These are phyloP conservation scores for Pythium brachiatum DNA, from an alignment of 352 stramenopile species.

Conservation along the genomic window DNA sequence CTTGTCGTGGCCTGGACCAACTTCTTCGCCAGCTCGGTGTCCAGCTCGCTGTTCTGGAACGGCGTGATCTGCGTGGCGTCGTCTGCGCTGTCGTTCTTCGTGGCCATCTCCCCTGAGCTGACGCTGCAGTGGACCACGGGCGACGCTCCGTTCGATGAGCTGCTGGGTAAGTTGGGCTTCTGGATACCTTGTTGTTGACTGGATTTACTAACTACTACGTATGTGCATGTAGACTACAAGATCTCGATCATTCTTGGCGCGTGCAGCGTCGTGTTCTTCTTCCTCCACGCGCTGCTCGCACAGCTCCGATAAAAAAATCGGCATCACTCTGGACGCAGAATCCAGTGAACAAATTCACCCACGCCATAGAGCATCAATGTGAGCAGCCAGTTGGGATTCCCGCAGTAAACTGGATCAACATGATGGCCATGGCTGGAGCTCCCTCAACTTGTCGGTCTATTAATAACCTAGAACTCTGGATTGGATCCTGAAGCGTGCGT, in stretches of 20 bases:
- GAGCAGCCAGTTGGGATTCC: no score
- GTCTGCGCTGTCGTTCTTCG: constrained; percentile 47
- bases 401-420: not conserved
- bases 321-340: not conserved
- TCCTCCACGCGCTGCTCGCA: constrained; percentile 60
- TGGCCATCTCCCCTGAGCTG: constrained; percentile 60
- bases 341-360: not conserved
- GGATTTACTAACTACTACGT: not conserved
- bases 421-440: not conserved
- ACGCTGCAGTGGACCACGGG: constrained; percentile 64
- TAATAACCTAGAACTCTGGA: no score
- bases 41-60: constrained; percentile 69
- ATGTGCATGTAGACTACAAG: constrained; percentile 67
- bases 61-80: constrained; percentile 57
- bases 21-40: constrained; percentile 35
- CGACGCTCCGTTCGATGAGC: constrained; percentile 50
- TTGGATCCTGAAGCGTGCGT: no score
- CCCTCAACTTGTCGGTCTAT: not conserved
- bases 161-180: constrained; percentile 48
- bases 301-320: constrained; percentile 35
- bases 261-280: constrained; percentile 58
- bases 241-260: constrained; percentile 69
- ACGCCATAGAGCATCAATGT: not conserved
- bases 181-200: not conserved
- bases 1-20: constrained; percentile 41